Base-by-base conservation (phyloP, 2,329 filamentous ascomycete species). In the Davidsoniella virescens region DNA sequence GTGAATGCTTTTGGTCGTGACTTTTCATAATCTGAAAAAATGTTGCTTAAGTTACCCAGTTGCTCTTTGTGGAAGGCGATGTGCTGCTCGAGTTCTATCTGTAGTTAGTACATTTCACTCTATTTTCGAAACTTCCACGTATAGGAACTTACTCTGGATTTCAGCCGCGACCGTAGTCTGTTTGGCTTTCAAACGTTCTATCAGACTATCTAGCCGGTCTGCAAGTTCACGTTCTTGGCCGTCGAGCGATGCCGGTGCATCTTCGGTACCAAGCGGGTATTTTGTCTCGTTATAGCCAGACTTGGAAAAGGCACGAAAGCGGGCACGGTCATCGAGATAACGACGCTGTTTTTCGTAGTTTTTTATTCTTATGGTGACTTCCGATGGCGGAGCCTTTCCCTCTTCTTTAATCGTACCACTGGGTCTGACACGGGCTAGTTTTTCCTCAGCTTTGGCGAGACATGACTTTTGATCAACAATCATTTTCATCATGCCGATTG, bases 1-100 rank as follows among this genome's bases (percentile, higher is more conserved):
- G 56, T 59, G 60, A 70, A 64, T 9, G 66, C 64, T 25, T 57
- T 58, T 14, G 62, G 58, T 4, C 65, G 60, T 16, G 60, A 62
- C 53, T 67, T 66, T 47, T 65, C 56, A 1, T 66, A 66, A 5
- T 61, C 57, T 2, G 67, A 68, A 12, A 69, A 57, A n/a, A 69
- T 59, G 36, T 51, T 60, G 18, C 65, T 63, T 5, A 70, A 55
- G n/a, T 63, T 63, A 40, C 64, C 59, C 40, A 67, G 63, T 47
- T 62, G 62, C n/a, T 59, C 56, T 9, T 44, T 46, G 29, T 48
- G 49, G 33, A 46, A 49, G 12, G 47, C 38, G 26, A 49, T 45
- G 20, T 53, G 41, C 5, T 17, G 44, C 29, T 53, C 33, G 18
- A 54, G 45, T 4, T 51, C 53, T 52, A 10, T 9, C 17, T 45